These are phyloP conservation scores for Rhizopogon salebrosus DNA, from an alignment of 768 basidiomycete species.

Conservation along the genomic window DNA sequence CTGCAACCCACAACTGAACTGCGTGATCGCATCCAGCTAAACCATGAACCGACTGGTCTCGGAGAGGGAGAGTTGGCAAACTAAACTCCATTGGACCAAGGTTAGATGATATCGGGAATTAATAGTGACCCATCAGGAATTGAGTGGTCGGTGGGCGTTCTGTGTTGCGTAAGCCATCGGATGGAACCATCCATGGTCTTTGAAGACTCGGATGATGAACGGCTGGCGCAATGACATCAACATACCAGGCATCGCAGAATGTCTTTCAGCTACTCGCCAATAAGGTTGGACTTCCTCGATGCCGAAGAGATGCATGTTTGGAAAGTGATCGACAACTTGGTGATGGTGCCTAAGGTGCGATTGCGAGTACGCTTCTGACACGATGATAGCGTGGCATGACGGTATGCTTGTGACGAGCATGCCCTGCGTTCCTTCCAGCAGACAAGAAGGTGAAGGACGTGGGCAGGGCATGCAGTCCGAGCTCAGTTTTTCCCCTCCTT, in stretches of 20 bases:
- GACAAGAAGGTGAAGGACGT: neutral
- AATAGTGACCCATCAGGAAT: conserved; percentile 2
- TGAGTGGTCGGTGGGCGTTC: conserved; percentile 6
- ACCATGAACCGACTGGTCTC: neutral
- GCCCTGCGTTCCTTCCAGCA: neutral
- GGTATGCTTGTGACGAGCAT: neutral
- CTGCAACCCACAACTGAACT: conserved; percentile 19
- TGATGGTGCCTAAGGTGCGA: neutral
- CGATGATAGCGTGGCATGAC: neutral
- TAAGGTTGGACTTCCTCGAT: neutral
- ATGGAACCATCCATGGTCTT: conserved; percentile 12
- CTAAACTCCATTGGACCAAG: conserved; percentile 2
- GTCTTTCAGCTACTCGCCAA: neutral
- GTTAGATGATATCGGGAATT: conserved; percentile 3
- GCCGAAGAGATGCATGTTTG: neutral
- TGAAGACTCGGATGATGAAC: neutral
- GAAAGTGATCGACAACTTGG: neutral
- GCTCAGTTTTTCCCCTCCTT: neutral
- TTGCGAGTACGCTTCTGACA: neutral
- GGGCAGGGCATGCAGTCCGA: neutral
- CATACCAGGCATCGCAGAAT: conserved; percentile 1
- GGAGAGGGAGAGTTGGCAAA: conserved; percentile 19
- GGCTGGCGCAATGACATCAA: neutral
- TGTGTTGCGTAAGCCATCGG: conserved; percentile 16
- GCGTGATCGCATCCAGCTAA: conserved; percentile 6